Evolutionary conservation across 257 asterid genomes (phyloP).

Genomic region (Nicotiana paniculata): DNA sequence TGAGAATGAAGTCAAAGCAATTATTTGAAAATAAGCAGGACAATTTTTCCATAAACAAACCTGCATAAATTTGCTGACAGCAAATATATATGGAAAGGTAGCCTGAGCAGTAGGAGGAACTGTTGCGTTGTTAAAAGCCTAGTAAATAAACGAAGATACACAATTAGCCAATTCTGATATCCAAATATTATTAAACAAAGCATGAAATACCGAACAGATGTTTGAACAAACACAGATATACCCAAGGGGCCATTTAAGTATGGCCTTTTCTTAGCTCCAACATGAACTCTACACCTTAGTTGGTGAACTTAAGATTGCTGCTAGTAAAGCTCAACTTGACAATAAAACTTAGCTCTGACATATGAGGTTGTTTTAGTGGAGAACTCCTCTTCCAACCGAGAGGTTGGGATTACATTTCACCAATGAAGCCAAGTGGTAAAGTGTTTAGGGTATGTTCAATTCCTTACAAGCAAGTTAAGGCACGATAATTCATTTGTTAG

Average conservation of each 20-base stretch:
- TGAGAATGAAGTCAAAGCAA: background rate
- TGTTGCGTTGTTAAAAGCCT: slow-evolving; percentile 82
- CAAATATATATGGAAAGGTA: slow-evolving; percentile 75
- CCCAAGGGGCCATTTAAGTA: no score
- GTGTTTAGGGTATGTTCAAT: background rate
- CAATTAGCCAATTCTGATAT: background rate
- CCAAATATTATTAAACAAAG: background rate
- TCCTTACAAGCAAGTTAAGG: background rate
- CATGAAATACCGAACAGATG: background rate
- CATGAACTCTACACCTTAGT: no score
- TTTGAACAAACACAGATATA: background rate
- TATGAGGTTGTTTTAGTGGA: no score
- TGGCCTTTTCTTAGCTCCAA: no score
- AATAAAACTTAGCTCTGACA: no score
- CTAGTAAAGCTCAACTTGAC: no score
- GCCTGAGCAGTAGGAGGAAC: slow-evolving; percentile 96
- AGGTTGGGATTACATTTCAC: no score
- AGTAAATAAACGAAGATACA: slow-evolving; percentile 8
- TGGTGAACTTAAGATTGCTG: no score
- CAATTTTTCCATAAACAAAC: slow-evolving; percentile 28
- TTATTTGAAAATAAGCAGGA: background rate
- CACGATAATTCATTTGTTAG: background rate
- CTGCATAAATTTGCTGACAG: slow-evolving; percentile 96
- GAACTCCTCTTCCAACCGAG: no score
- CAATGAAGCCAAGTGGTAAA: no score